Conservation (phyloP, 345 rosid genomes). For the Camelina neglecta region DNA sequence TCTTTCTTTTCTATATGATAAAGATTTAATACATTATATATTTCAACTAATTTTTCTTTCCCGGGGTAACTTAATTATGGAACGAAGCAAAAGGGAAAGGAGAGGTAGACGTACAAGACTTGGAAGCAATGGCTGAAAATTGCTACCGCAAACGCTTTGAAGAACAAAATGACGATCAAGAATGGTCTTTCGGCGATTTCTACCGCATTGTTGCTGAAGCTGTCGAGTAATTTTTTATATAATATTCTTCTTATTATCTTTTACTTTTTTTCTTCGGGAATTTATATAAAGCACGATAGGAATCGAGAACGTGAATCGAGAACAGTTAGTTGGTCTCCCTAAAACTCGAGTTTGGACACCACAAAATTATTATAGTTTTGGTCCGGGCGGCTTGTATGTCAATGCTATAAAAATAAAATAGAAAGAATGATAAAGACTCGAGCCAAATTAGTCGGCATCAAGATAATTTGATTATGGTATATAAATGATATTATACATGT, state of each 20-base stretch:
- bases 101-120: slow-evolving; percentile 51
- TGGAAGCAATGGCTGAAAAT: slow-evolving; percentile 44
- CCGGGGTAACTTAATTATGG: background rate
- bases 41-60: background rate
- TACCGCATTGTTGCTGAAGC: slow-evolving; percentile 57
- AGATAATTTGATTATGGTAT: slow-evolving; percentile 13
- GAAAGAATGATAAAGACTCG: background rate
- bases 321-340: background rate
- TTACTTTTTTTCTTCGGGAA: background rate
- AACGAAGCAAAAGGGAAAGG: slow-evolving; percentile 49
- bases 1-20: background rate
- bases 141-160: slow-evolving; percentile 51
- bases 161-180: slow-evolving; percentile 5
- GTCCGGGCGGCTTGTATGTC: slow-evolving; percentile 4
- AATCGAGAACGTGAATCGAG: too few species aligned
- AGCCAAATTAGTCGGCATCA: slow-evolving; percentile 20
- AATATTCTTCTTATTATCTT: background rate
- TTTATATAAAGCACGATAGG: background rate
- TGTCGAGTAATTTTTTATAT: slow-evolving; percentile 53
- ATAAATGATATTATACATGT: slow-evolving; percentile 6
- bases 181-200: slow-evolving; percentile 48
- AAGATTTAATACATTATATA: background rate
- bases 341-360: background rate
- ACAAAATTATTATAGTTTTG: background rate
- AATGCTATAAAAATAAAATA: background rate